Base-by-base conservation (phyloP, 2,329 filamentous ascomycete genomes). In the Hymenoscyphus linearis region DNA sequence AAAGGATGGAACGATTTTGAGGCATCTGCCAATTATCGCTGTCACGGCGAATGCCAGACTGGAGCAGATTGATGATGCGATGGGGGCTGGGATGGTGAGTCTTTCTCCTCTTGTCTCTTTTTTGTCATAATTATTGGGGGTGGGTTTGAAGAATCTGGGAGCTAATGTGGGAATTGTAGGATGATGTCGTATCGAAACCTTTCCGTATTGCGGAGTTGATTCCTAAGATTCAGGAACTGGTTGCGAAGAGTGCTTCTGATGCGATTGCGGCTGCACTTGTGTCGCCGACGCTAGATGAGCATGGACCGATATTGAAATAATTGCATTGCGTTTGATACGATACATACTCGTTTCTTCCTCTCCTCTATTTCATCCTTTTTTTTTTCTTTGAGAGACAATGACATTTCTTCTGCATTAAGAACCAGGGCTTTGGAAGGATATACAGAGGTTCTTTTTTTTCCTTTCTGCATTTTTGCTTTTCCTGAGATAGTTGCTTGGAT, bases 21-120 rank as follows among this genome's bases (percentile, higher is more conserved):
- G 79, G 56, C 88, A 90, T 69, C 83, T 91, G n/a, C 87, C 88
- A 2, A 89, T 91, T 67, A 89, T 91, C 67, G 88, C 87, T n/a
- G 88, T 90, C n/a, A 93, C 89, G 40, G 90, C 90, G 2, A 93
- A 93, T 73, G 89, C 88, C 40, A 79, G 90, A 70, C 82, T 83
- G 4, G 87, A 91, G 76, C 89, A 93, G 74, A 87, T 91, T 62
- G 81, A 83, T 66, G 85, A 82, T 66, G 89, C 90, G 59, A 83
- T 89, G 70, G 79, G 82, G 60, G 87, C 88, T 25, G 89, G 89
- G 40, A 91, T 93, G 77, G 87, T 87, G 75, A 78, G 83, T 79
- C 40, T 12, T 27, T n/a, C 14, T 10, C 6, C 16, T 34, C 22
- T 44, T 16, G 55, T 55, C 13, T 26, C 37, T n/a, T n/a, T n/a